Evolutionary conservation across 2,329 filamentous ascomycete species (phyloP).

Genomic region (Rutstroemia sp.): DNA sequence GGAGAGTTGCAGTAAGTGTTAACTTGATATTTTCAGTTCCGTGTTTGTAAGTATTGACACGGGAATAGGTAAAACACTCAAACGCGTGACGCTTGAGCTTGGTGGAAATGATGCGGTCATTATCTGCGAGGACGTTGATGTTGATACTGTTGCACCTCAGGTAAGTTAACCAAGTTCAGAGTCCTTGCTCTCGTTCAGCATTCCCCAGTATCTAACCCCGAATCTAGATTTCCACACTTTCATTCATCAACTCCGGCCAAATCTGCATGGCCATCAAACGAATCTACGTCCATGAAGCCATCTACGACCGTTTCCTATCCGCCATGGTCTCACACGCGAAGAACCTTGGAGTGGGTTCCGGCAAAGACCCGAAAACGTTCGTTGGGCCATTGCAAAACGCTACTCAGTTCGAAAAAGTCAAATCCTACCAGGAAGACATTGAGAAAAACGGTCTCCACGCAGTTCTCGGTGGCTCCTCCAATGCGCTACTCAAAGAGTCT

Average conservation of each 20-base stretch:
- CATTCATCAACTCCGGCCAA: conserved; percentile 42
- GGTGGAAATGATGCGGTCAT: conserved; percentile 50
- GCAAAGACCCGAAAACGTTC: conserved; percentile 29
- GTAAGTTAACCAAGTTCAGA: background rate
- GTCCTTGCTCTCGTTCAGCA: background rate
- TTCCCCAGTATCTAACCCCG: background rate
- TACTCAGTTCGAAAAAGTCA: conserved; percentile 50
- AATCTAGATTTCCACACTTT: conserved; percentile 35
- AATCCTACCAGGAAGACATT: conserved; percentile 46
- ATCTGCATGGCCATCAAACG: conserved; percentile 50
- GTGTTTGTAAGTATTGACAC: background rate
- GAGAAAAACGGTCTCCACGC: conserved; percentile 44
- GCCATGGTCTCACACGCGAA: conserved; percentile 41
- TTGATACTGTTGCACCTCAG: conserved; percentile 34
- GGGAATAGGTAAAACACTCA: conserved; percentile 42
- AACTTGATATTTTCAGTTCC: background rate
- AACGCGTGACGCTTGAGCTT: conserved; percentile 32
- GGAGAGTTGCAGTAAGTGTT: conserved; percentile 25
- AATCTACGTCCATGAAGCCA: conserved; percentile 50
- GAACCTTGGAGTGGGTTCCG: conserved; percentile 34
- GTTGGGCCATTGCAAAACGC: conserved; percentile 54
- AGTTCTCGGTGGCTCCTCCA: conserved; percentile 32
- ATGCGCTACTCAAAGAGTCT: background rate
- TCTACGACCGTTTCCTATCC: conserved; percentile 39
- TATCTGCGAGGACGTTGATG: conserved; percentile 43